phyloP scores from a whole-genome alignment of 192 early-diverging fungal genomes.

The Spizellomyces sp. region DNA sequence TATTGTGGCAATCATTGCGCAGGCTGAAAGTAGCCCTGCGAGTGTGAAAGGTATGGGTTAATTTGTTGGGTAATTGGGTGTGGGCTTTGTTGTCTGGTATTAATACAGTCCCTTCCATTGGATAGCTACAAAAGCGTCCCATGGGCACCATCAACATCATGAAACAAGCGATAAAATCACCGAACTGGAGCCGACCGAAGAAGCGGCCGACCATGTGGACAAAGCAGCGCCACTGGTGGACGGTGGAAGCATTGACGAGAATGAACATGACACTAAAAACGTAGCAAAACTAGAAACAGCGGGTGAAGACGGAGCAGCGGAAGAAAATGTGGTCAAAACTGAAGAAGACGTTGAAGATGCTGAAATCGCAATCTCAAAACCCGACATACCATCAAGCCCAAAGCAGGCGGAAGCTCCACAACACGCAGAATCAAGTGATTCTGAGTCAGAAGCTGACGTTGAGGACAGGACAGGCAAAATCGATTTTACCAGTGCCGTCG shows the following conservation, averaged over 20 bases:
- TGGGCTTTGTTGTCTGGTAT: neutral
- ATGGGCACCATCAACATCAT: neutral
- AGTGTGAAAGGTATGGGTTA: conserved; percentile 71
- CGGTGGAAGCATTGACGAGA: too few species aligned
- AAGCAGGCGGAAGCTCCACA: too few species aligned
- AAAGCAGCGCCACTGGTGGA: too few species aligned
- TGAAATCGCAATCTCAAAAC: neutral
- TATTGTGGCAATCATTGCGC: conserved; percentile 79
- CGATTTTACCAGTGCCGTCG: neutral
- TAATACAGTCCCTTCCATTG: neutral
- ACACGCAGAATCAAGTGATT: too few species aligned
- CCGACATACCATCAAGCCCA: too few species aligned
- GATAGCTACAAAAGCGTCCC: neutral
- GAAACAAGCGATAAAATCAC: neutral
- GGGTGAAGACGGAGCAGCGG: neutral
- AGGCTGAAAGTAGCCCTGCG: conserved; percentile 85
- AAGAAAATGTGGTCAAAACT: neutral
- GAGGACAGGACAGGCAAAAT: neutral
- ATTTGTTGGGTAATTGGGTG: neutral
- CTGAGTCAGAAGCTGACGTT: too few species aligned
- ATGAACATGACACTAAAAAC: neutral
- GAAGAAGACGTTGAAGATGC: neutral
- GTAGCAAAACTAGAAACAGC: neutral
- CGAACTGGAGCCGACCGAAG: neutral
- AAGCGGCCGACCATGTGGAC: neutral